Conservation (phyloP, 495 filamentous ascomycete species). For the Daldinia grandis region DNA sequence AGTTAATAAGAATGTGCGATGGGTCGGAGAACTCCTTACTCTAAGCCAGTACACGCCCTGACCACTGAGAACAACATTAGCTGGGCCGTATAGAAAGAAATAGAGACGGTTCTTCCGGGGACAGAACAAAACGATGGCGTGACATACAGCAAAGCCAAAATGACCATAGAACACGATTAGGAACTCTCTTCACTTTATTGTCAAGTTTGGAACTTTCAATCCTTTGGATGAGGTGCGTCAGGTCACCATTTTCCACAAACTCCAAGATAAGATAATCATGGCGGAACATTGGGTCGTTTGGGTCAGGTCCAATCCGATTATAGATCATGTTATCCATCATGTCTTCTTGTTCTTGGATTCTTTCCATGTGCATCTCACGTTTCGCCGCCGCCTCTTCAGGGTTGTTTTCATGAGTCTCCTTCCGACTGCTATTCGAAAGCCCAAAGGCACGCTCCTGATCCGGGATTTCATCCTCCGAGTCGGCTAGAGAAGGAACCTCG, state of each 20-base stretch:
- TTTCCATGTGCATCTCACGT: background rate
- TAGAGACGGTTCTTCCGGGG: no score
- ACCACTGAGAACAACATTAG: slow-evolving; percentile 30
- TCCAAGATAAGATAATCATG: slow-evolving; percentile 23
- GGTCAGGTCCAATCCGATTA: background rate
- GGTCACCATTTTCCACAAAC: slow-evolving; percentile 20
- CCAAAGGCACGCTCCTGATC: background rate
- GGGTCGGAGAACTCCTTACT: slow-evolving; percentile 8
- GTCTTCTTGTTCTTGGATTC: background rate
- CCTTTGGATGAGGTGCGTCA: slow-evolving; percentile 14
- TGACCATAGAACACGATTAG: slow-evolving; percentile 40
- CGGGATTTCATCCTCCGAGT: background rate
- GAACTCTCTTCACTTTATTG: background rate
- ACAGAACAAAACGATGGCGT: background rate
- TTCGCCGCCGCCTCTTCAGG: background rate
- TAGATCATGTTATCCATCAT: background rate
- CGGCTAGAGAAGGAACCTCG: background rate
- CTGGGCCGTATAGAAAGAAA: background rate
- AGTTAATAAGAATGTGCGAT: background rate
- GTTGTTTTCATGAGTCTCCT: background rate
- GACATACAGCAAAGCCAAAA: slow-evolving; percentile 40
- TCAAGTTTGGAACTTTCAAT: background rate
- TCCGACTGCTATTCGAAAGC: background rate
- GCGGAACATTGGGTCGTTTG: slow-evolving; percentile 3
- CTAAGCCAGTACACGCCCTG: slow-evolving; percentile 20